Conservation (phyloP, 306 rosid species). For the Comarum palustre region DNA sequence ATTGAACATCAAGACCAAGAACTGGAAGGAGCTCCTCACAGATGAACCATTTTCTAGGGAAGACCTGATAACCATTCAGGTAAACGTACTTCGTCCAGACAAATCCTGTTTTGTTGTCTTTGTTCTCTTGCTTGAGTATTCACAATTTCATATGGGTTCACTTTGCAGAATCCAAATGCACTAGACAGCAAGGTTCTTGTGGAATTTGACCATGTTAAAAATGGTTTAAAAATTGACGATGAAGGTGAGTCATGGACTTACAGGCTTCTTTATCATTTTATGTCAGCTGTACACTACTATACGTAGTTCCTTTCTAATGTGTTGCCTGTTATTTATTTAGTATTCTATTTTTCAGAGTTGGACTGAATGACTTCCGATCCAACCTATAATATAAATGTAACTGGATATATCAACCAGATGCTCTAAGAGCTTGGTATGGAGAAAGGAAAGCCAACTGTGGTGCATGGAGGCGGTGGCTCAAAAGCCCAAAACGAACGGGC, state of each 20-base stretch:
- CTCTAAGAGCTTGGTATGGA: constrained; percentile 92
- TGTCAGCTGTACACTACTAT: constrained; percentile 8
- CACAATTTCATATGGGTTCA: constrained; percentile 18
- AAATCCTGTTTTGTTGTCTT: constrained; percentile 19
- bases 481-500: constrained; percentile 97
- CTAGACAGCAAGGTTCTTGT: constrained; percentile 73
- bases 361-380: constrained; percentile 69
- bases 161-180: constrained; percentile 88
- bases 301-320: constrained; percentile 1
- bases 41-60: constrained; percentile 81
- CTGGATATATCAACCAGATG: constrained; percentile 94
- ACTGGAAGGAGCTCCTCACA: constrained; percentile 97
- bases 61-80: constrained; percentile 95
- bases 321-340: constrained; percentile 16
- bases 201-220: constrained; percentile 92
- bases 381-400: constrained; percentile 72
- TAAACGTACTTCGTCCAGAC: constrained; percentile 27
- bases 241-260: constrained; percentile 82
- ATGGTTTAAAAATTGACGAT: constrained; percentile 69
- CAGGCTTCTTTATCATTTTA: constrained; percentile 23
- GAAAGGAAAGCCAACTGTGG: constrained; percentile 78
- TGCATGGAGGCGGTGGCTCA: constrained; percentile 98
- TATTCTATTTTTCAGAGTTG: constrained; percentile 49
- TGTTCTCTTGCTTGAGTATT: constrained; percentile 22
- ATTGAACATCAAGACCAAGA: constrained; percentile 84